These are phyloP conservation scores for Neoarthrinium moseri DNA, from an alignment of 2,329 filamentous ascomycete species.

Conservation along the genomic window DNA sequence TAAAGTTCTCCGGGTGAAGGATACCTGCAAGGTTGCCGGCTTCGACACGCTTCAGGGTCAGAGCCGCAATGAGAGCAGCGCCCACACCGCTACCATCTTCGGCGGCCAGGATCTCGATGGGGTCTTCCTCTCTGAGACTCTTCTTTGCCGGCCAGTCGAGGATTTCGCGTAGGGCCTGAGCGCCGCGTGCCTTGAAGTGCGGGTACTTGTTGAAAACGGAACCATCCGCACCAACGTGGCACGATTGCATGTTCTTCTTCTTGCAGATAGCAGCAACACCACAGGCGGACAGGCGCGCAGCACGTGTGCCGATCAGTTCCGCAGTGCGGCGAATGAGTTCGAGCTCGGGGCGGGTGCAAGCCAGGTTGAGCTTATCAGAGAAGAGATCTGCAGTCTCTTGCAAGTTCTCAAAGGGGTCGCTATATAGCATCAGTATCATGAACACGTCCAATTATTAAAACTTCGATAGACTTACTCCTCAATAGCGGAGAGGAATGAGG, in stretches of 20 bases:
- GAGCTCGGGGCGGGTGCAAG: constrained; percentile 72
- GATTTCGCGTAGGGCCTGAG: constrained; percentile 87
- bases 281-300: constrained; percentile 88
- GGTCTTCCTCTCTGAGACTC: constrained; percentile 72
- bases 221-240: constrained; percentile 94
- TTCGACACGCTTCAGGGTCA: constrained; percentile 64
- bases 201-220: constrained; percentile 99
- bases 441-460: background rate
- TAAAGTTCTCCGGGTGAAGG: constrained; percentile 63
- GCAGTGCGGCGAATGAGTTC: constrained; percentile 86
- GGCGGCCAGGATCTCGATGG: constrained; percentile 81
- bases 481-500: constrained; percentile 89
- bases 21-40: constrained; percentile 64
- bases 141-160: constrained; percentile 85
- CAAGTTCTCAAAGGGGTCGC: constrained; percentile 93
- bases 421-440: constrained; percentile 32
- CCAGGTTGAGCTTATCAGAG: constrained; percentile 70
- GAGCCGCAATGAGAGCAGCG: constrained; percentile 84
- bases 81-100: constrained; percentile 98
- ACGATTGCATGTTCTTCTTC: constrained; percentile 86
- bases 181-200: constrained; percentile 92
- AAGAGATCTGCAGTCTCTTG: constrained; percentile 85
- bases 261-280: constrained; percentile 95
- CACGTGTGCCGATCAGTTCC: constrained; percentile 92
- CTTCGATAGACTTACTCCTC: constrained; percentile 66